Conservation (phyloP, 2,329 filamentous ascomycete genomes). For the Ceratocystiopsis brevicomis region DNA sequence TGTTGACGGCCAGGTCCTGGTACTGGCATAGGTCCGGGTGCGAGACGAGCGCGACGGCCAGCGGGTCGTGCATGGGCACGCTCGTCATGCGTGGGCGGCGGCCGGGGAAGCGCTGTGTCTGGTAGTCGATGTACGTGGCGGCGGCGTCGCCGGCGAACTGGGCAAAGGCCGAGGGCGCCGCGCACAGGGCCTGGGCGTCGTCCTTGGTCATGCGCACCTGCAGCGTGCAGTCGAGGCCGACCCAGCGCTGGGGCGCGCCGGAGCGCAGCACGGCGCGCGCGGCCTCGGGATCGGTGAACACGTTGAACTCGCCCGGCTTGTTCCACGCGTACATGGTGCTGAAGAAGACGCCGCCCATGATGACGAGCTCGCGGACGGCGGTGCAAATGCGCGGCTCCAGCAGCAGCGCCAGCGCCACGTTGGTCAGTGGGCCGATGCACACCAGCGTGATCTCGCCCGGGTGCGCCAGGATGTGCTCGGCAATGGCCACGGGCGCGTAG, state of each 20-base stretch:
- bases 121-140: slow-evolving; percentile 1
- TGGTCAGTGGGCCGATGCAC: slow-evolving; percentile 1
- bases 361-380: not conserved
- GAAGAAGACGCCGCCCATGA: slow-evolving; percentile 2
- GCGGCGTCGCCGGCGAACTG: slow-evolving; percentile 1
- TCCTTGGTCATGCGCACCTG: not conserved
- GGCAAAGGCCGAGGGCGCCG: not conserved
- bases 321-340: slow-evolving; percentile 2
- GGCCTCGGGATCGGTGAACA: slow-evolving; percentile 1
- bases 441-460: slow-evolving; percentile 1
- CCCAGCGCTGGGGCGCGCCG: slow-evolving; percentile 1
- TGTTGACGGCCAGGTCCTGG: not conserved
- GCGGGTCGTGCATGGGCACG: slow-evolving; percentile 1
- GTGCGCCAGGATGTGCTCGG: not conserved
- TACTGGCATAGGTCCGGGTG: slow-evolving; percentile 1
- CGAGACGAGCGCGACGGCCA: slow-evolving; percentile 1
- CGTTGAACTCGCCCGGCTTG: slow-evolving; percentile 3
- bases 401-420: not conserved
- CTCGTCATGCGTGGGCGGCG: not conserved
- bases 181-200: not conserved
- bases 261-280: not conserved
- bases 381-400: not conserved
- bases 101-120: not conserved
- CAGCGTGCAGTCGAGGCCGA: slow-evolving; percentile 1
- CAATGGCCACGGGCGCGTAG: slow-evolving; percentile 1